A percentile compares a stretch with the other conserved stretches of the same genome.
phyloP scores from a whole-genome alignment of 2,329 filamentous ascomycete genomes.

The Hypoxylon sp. region DNA sequence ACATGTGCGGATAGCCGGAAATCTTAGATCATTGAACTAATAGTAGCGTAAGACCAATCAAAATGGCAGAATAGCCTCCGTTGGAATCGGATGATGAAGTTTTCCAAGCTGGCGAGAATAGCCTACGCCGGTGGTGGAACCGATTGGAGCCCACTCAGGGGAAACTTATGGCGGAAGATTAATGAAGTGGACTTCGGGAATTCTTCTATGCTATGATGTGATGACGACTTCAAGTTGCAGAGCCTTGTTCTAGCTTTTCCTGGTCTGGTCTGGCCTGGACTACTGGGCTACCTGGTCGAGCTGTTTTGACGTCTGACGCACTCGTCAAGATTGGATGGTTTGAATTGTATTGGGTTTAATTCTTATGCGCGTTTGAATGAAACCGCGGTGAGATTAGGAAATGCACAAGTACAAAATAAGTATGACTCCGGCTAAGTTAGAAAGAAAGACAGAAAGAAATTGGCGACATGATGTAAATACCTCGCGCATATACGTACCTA shows the following conservation, averaged over 20 bases:
- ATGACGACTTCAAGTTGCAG: constrained; percentile 25
- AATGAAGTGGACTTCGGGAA: constrained; percentile 12
- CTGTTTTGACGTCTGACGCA: no score
- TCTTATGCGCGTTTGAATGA: constrained; percentile 3
- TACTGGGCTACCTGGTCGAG: no score
- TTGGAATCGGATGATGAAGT: constrained; percentile 30
- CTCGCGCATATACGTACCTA: background rate
- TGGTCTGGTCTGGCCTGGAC: no score
- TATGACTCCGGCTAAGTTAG: no score
- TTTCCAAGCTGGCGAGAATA: constrained; percentile 23
- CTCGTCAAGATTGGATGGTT: constrained; percentile 5
- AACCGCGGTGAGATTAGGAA: background rate
- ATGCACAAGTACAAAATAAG: no score
- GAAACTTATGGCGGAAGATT: constrained; percentile 31
- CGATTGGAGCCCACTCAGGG: constrained; percentile 33
- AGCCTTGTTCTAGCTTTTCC: constrained; percentile 18
- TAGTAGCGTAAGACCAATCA: constrained; percentile 11
- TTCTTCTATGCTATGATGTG: constrained; percentile 21
- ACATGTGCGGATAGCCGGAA: constrained; percentile 13
- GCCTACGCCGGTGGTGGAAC: constrained; percentile 27
- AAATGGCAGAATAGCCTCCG: constrained; percentile 10
- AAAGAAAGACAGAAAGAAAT: no score
- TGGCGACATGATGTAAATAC: constrained; percentile 1
- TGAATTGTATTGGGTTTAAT: no score
- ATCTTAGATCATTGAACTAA: constrained; percentile 14